Conservation (phyloP, 371 early-diverging fungal genomes). For the Rhizopus delemar region DNA sequence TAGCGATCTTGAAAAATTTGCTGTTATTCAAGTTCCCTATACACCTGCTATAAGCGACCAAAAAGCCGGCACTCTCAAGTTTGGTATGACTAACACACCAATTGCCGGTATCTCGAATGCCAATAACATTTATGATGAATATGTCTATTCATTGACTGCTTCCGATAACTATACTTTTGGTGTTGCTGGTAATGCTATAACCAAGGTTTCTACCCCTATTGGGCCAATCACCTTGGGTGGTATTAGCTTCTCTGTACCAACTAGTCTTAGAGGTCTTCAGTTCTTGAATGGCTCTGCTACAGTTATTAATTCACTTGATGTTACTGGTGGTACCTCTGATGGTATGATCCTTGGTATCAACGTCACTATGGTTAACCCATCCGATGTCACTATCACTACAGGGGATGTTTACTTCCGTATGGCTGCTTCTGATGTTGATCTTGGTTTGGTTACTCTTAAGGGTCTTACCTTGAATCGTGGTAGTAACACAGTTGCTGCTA, state of each 20-base stretch:
- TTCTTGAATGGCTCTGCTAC: conserved; percentile 62
- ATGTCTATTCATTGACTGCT: conserved; percentile 52
- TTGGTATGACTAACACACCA: conserved; percentile 46
- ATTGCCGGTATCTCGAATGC: conserved; percentile 45
- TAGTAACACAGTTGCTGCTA: conserved; percentile 45
- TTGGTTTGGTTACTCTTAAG: conserved; percentile 54
- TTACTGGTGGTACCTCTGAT: conserved; percentile 55
- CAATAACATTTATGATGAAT: conserved; percentile 47
- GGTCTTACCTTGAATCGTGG: conserved; percentile 53
- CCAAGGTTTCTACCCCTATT: conserved; percentile 59
- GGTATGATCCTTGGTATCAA: conserved; percentile 55
- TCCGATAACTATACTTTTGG: conserved; percentile 46
- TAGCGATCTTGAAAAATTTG: conserved; percentile 40
- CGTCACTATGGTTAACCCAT: conserved; percentile 62
- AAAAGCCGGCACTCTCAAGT: conserved; percentile 47
- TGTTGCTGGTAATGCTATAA: conserved; percentile 52
- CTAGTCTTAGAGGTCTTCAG: conserved; percentile 58
- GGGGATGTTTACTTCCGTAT: conserved; percentile 56
- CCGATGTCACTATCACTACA: conserved; percentile 56
- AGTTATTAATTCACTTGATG: conserved; percentile 58
- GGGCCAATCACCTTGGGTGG: conserved; percentile 59
- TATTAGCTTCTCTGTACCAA: conserved; percentile 58
- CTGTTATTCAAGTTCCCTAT: conserved; percentile 47
- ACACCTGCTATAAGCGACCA: conserved; percentile 50
- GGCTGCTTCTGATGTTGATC: conserved; percentile 36